A percentile compares a stretch with the other conserved stretches of the same genome.
phyloP scores from a whole-genome alignment of 2,329 filamentous ascomycete genomes.

The Penicillium crustosum region DNA sequence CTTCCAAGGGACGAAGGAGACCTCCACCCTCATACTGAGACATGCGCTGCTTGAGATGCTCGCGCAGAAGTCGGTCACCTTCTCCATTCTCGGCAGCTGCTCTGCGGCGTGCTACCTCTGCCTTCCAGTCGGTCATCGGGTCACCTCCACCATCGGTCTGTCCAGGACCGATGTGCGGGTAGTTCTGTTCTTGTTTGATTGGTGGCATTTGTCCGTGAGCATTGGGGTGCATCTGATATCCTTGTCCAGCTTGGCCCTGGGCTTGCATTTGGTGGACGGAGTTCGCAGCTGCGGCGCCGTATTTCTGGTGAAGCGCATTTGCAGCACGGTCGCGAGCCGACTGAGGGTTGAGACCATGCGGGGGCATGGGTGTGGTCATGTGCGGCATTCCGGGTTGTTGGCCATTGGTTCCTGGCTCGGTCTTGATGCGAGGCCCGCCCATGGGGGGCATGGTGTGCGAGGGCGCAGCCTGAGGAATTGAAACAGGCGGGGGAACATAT shows the following conservation, averaged over 20 bases:
- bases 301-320: constrained; percentile 51
- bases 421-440: constrained; percentile 51
- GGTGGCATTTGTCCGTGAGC: constrained; percentile 43
- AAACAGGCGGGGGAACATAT: constrained; percentile 39
- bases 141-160: constrained; percentile 74
- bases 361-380: constrained; percentile 37
- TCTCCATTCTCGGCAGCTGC: constrained; percentile 40
- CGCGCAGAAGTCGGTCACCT: constrained; percentile 42
- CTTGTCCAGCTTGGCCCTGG: constrained; percentile 40
- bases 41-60: constrained; percentile 44
- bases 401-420: constrained; percentile 50
- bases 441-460: constrained; percentile 30
- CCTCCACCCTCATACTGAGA: constrained; percentile 48
- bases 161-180: constrained; percentile 48
- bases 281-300: constrained; percentile 43
- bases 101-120: constrained; percentile 46
- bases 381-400: constrained; percentile 32
- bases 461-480: constrained; percentile 35
- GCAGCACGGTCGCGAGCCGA: constrained; percentile 57
- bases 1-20: constrained; percentile 44
- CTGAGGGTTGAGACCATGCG: constrained; percentile 42
- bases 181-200: constrained; percentile 41
- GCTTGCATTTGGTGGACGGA: constrained; percentile 48
- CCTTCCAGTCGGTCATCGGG: constrained; percentile 54
- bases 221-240: constrained; percentile 30